phyloP scores from a whole-genome alignment of 2,329 filamentous ascomycete genomes.

The Corinectria fuckeliana region DNA sequence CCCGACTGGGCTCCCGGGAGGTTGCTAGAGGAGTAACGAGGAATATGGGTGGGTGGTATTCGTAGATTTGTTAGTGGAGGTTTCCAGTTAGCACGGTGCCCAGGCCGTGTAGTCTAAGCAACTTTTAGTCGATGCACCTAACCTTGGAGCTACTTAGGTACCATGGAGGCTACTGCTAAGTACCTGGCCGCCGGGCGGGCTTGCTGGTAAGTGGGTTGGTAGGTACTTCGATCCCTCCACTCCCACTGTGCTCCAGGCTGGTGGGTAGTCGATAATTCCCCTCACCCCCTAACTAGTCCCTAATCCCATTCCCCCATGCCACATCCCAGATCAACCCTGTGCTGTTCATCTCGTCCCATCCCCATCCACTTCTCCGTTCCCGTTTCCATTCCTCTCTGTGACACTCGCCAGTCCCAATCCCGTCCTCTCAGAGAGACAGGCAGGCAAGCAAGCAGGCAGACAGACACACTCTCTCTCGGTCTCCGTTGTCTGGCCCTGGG shows the following conservation, averaged over 20 bases:
- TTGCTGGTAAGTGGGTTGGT: no score
- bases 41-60: neutral
- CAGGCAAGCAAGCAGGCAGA: neutral
- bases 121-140: neutral
- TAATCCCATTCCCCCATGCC: conserved; percentile 21
- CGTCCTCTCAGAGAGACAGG: conserved; percentile 4
- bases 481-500: conserved; percentile 24
- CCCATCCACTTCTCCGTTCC: conserved; percentile 31
- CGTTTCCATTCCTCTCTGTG: conserved; percentile 30
- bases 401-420: conserved; percentile 3
- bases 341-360: conserved; percentile 34
- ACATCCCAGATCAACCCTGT: conserved; percentile 14
- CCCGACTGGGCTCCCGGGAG: neutral
- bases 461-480: conserved; percentile 25
- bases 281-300: conserved; percentile 11
- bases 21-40: neutral
- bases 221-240: conserved; percentile 20
- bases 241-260: conserved; percentile 26
- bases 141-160: no score
- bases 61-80: conserved; percentile 14
- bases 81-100: conserved; percentile 11
- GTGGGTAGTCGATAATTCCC: conserved; percentile 27
- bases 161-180: no score
- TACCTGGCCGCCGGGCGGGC: no score
- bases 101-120: conserved; percentile 5